Percentiles rank a stretch among this genome's conserved stretches.
Evolutionary conservation across 768 basidiomycete genomes (phyloP).

Genomic region (Amanita brunnescens): DNA sequence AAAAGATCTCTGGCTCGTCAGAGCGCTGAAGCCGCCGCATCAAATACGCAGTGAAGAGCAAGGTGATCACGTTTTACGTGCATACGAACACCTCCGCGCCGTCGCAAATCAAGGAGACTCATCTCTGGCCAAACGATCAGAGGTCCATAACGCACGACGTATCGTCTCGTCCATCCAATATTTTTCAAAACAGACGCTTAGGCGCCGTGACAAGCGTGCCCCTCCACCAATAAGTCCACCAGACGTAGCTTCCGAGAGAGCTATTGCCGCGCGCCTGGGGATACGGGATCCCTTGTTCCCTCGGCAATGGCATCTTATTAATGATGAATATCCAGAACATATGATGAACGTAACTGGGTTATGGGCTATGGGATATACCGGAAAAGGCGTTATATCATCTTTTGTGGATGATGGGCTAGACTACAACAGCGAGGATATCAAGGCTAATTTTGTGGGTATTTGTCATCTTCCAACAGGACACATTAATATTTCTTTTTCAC

Average conservation of each 20-base stretch:
- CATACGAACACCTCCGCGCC: conserved; percentile 37
- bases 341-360: conserved; percentile 90
- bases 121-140: conserved; percentile 30
- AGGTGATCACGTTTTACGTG: conserved; percentile 41
- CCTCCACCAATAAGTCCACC: conserved; percentile 48
- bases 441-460: conserved; percentile 78
- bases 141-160: conserved; percentile 30
- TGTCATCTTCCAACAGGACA: not conserved
- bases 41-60: conserved; percentile 22
- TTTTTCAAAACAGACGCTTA: conserved; percentile 54
- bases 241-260: conserved; percentile 29
- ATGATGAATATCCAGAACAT: conserved; percentile 71
- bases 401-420: conserved; percentile 96
- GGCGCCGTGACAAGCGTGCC: conserved; percentile 65
- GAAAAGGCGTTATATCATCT: conserved; percentile 77
- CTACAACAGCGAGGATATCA: conserved; percentile 78
- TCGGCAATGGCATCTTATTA: conserved; percentile 92
- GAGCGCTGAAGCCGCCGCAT: conserved; percentile 33
- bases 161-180: conserved; percentile 51
- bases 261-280: conserved; percentile 49
- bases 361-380: conserved; percentile 89
- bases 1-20: conserved; percentile 73
- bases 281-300: conserved; percentile 79
- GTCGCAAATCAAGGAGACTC: conserved; percentile 16
- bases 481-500: conserved; percentile 24